These are phyloP conservation scores for Diaporthe sp. DNA, from an alignment of 2,329 filamentous ascomycete genomes.

Conservation along the genomic window DNA sequence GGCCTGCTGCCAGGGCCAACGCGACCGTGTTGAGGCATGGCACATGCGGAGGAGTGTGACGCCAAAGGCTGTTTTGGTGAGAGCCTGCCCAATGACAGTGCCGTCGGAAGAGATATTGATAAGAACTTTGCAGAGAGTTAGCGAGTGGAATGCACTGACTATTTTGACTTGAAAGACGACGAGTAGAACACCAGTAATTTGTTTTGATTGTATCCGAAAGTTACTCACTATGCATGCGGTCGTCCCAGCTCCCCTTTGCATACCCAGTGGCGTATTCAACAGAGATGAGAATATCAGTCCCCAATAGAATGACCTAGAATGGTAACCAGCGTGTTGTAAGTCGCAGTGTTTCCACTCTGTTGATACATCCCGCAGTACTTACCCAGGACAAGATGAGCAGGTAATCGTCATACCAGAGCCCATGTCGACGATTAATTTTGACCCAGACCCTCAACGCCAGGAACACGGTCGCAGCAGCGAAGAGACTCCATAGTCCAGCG, in stretches of 20 bases:
- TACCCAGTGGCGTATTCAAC: conserved; percentile 63
- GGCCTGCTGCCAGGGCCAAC: conserved; percentile 53
- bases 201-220: background rate
- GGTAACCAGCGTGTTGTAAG: background rate
- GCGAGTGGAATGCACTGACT: background rate
- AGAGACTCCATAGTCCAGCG: conserved; percentile 50
- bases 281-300: conserved; percentile 59
- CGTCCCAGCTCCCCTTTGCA: conserved; percentile 60
- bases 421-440: conserved; percentile 51
- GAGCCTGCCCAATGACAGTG: conserved; percentile 52
- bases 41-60: conserved; percentile 56
- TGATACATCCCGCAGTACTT: conserved; percentile 38
- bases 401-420: conserved; percentile 55
- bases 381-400: conserved; percentile 54
- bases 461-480: conserved; percentile 48
- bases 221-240: conserved; percentile 58
- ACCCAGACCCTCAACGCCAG: conserved; percentile 50
- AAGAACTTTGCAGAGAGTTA: conserved; percentile 47
- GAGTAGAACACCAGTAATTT: too few species aligned
- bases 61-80: conserved; percentile 53
- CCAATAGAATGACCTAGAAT: conserved; percentile 54
- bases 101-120: conserved; percentile 58
- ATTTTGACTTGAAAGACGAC: background rate
- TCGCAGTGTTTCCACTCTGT: background rate
- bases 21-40: conserved; percentile 39